Base-by-base conservation (phyloP, 352 stramenopile species). In the Phytopythium ostracodes region DNA sequence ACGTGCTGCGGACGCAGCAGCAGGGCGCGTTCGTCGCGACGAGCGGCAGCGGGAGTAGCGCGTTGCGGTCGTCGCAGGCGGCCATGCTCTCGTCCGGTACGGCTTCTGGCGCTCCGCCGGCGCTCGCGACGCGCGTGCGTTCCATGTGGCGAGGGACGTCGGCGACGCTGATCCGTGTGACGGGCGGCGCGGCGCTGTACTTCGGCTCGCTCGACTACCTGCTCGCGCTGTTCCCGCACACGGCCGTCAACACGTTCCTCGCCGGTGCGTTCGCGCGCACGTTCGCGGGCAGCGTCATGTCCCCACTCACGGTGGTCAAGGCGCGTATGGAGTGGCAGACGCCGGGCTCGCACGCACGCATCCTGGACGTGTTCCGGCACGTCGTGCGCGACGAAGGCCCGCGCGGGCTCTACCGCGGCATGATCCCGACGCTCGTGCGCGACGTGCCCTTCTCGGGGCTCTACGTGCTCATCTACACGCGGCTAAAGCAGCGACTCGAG, bases 371-470 rank as follows among this genome's bases (percentile, higher is more conserved):
- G 51, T 72, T 94, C 47, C 80, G 76, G 20, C 66, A 86, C 46
- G 82, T 95, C 17, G 65, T 91, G 22, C 68, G 70, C 27, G 67
- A 87, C 24, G 84, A 94, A 69, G 86, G 87, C 17, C 66, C 89
- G 25, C 71, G 76, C 12, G 87, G 88, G 25, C 69, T 96, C 20
- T 96, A 96, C 64, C 84, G 87, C 33, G 88, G 88, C 55, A 92
- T 94, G 69, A 66, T 92, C 31, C 86, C 88, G 0, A 95, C 86
- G 24, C 72, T 96, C 20, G 79, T 93, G n/a, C 75, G 88, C 44
- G 88, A 96, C 64, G 87, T 96, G 38, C 88, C 88, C 9, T 96
- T 95, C 74, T 96, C 88, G 9, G 88, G 88, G 29, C 72, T 95
- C 11, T 96, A 96, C 65, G 86, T 96, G 59, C 75, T 93, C 35